Evolutionary conservation across 495 filamentous ascomycete genomes (phyloP).

Genomic region (Halenospora varia): DNA sequence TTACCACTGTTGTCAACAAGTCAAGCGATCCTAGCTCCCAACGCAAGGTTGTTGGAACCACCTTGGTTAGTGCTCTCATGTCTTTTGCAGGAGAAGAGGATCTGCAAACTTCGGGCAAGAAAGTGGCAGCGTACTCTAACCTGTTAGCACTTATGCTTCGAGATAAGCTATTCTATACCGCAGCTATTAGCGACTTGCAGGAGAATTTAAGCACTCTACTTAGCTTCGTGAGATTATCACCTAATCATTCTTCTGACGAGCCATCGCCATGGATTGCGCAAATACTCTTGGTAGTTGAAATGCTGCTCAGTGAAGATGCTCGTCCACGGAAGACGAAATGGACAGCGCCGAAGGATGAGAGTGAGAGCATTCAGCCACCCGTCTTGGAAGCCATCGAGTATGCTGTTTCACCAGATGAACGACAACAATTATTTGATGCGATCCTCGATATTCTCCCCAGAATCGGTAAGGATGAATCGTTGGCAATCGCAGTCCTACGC

Average conservation of each 20-base stretch:
- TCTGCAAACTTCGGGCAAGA: conserved; percentile 64
- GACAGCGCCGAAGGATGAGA: conserved; percentile 56
- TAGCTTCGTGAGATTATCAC: conserved; percentile 72
- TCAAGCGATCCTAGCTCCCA: conserved; percentile 57
- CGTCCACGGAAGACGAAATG: conserved; percentile 73
- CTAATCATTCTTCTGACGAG: conserved; percentile 63
- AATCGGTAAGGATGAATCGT: conserved; percentile 78
- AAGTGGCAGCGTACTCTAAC: conserved; percentile 90
- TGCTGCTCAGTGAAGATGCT: conserved; percentile 79
- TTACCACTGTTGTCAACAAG: conserved; percentile 71
- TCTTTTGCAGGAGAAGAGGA: conserved; percentile 77
- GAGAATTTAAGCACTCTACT: conserved; percentile 74
- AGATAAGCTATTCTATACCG: conserved; percentile 73
- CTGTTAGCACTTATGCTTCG: conserved; percentile 85
- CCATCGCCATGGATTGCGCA: conserved; percentile 88
- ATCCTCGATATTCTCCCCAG: conserved; percentile 79
- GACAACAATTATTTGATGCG: conserved; percentile 64
- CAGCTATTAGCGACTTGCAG: conserved; percentile 70
- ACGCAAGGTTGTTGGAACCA: conserved; percentile 73
- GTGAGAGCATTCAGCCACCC: conserved; percentile 48
- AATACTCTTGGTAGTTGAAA: conserved; percentile 85
- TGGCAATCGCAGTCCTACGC: conserved; percentile 79
- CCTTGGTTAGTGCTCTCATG: conserved; percentile 80
- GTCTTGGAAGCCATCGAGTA: conserved; percentile 56
- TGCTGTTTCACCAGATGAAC: conserved; percentile 62